Conservation (phyloP, 371 early-diverging fungal genomes). For the Batrachochytrium dendrobatidis region DNA sequence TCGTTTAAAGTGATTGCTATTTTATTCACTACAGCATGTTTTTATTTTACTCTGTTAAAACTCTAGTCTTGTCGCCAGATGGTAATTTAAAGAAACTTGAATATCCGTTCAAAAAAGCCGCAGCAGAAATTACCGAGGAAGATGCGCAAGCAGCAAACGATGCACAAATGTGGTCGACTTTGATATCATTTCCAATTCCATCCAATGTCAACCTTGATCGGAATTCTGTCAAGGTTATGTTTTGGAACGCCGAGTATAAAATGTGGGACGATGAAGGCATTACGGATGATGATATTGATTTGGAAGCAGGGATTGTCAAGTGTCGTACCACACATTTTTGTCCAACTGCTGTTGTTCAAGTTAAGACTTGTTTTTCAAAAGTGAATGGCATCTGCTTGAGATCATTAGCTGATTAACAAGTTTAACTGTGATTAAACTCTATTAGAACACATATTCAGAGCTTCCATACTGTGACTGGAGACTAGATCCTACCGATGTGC, state of each 20-base stretch:
- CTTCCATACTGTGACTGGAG: slow-evolving; percentile 36
- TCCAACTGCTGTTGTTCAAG: slow-evolving; percentile 42
- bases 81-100: slow-evolving; percentile 27
- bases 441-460: slow-evolving; percentile 26
- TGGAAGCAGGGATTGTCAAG: slow-evolving; percentile 29
- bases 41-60: background rate
- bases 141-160: slow-evolving; percentile 14
- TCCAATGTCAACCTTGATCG: slow-evolving; percentile 21
- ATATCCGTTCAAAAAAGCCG: slow-evolving; percentile 39
- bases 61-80: slow-evolving; percentile 29
- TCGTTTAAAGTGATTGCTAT: background rate
- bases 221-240: slow-evolving; percentile 33
- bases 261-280: slow-evolving; percentile 39
- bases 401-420: background rate
- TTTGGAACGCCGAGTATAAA: slow-evolving; percentile 27
- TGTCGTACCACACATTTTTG: slow-evolving; percentile 37
- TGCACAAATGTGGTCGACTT: slow-evolving; percentile 33
- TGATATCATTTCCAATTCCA: slow-evolving; percentile 24
- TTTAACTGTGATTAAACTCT: background rate
- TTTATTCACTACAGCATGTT: background rate
- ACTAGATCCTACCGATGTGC: slow-evolving; percentile 17
- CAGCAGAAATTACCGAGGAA: slow-evolving; percentile 23
- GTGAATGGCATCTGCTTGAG: background rate
- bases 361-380: slow-evolving; percentile 1
- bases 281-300: slow-evolving; percentile 37